phyloP scores from a whole-genome alignment of 2,329 filamentous ascomycete species.

The Fusarium mundagurra region DNA sequence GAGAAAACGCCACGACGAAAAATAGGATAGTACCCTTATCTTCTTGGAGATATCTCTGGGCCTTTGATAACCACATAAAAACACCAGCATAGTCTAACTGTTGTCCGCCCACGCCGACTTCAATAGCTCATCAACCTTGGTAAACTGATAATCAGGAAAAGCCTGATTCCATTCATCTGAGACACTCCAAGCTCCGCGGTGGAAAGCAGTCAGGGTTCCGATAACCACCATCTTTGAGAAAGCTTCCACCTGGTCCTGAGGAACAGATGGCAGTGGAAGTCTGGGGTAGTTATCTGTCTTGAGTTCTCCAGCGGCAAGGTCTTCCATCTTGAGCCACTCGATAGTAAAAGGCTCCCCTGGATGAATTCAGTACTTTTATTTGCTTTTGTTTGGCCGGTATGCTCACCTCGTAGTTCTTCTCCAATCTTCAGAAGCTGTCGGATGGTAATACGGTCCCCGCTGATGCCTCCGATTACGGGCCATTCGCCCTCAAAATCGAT shows the following conservation, averaged over 20 bases:
- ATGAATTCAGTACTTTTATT: accelerated
- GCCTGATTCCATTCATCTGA: background rate
- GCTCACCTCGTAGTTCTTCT: background rate
- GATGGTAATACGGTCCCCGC: background rate
- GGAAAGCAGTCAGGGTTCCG: background rate
- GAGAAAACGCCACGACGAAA: too few relatives aligned
- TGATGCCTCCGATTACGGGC: background rate
- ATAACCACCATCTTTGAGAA: slow-evolving; percentile 7
- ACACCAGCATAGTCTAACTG: accelerated
- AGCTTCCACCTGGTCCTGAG: background rate
- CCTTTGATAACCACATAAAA: too few relatives aligned
- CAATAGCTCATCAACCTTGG: background rate
- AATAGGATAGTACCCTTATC: too few relatives aligned
- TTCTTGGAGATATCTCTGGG: too few relatives aligned
- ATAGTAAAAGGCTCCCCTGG: background rate
- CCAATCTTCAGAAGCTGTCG: background rate
- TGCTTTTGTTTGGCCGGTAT: accelerated
- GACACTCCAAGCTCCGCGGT: background rate
- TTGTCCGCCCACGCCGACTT: accelerated
- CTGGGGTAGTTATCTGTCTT: background rate
- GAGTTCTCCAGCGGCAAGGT: background rate
- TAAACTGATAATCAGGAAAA: background rate
- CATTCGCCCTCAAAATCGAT: background rate
- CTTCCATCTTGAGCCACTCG: slow-evolving; percentile 9
- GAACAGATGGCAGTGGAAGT: background rate